Evolutionary conservation across 31 red algal species (phyloP).

Genomic region (Odonthalia washingtoniensis): DNA sequence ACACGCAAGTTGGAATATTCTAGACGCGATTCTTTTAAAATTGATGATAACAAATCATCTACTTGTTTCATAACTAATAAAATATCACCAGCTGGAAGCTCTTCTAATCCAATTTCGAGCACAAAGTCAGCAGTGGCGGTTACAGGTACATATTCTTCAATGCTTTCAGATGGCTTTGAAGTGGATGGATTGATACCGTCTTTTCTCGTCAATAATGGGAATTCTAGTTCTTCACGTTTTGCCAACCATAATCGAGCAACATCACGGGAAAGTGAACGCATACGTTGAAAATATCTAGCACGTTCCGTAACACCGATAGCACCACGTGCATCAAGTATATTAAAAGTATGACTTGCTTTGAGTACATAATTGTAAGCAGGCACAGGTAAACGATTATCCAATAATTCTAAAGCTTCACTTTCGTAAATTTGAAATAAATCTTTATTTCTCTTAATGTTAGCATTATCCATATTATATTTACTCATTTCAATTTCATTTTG

Average conservation of each 20-base stretch:
- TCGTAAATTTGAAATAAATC: constrained; percentile 90
- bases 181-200: not conserved
- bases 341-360: constrained; percentile 96
- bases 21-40: constrained; percentile 63
- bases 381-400: constrained; percentile 80
- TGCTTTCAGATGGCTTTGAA: not conserved
- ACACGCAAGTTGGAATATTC: constrained; percentile 45
- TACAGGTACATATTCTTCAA: not conserved
- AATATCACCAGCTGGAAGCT: constrained; percentile 87
- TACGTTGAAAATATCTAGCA: constrained; percentile 91
- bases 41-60: constrained; percentile 49
- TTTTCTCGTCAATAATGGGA: constrained; percentile 67
- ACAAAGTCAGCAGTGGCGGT: constrained; percentile 62
- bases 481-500: constrained; percentile 99
- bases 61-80: constrained; percentile 63
- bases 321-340: constrained; percentile 94
- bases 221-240: constrained; percentile 75
- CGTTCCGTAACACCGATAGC: constrained; percentile 97
- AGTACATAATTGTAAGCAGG: constrained; percentile 94
- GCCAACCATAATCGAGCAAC: constrained; percentile 89
- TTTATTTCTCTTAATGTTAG: constrained; percentile 77
- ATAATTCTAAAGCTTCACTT: constrained; percentile 72
- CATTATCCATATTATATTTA: constrained; percentile 90
- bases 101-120: constrained; percentile 93
- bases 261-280: constrained; percentile 87